Conservation (phyloP, 257 asterid genomes). For the Mentha longifolia region DNA sequence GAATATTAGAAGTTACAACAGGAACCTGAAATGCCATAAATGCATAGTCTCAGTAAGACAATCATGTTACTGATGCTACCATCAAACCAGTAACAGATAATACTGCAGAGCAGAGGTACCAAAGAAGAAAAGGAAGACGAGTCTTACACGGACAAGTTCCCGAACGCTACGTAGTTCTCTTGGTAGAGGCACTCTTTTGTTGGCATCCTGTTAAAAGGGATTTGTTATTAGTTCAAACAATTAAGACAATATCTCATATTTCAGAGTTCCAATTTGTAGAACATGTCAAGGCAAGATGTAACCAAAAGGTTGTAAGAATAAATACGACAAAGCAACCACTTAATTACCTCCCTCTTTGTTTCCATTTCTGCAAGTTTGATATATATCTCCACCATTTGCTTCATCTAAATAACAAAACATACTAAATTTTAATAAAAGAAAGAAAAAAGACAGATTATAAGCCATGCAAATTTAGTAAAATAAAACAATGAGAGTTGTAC, state of each 20-base stretch:
- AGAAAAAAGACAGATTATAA: constrained; percentile 24
- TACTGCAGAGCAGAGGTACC: background rate
- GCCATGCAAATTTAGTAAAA: constrained; percentile 20
- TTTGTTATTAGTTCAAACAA: constrained; percentile 35
- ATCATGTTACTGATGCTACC: constrained; percentile 25
- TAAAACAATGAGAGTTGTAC: constrained; percentile 47
- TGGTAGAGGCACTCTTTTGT: constrained; percentile 77
- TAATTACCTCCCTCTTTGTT: constrained; percentile 84
- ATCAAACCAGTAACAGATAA: constrained; percentile 19
- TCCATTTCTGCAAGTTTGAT: constrained; percentile 97
- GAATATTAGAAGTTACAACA: constrained; percentile 84
- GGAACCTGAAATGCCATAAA: constrained; percentile 76
- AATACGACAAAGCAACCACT: constrained; percentile 30
- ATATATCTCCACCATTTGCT: constrained; percentile 98
- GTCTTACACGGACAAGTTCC: constrained; percentile 89
- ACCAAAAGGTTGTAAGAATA: constrained; percentile 20
- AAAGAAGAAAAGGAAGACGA: constrained; percentile 30
- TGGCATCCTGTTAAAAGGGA: constrained; percentile 73
- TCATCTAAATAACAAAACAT: constrained; percentile 64
- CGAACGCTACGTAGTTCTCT: constrained; percentile 89
- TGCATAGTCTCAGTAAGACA: constrained; percentile 35
- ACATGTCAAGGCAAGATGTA: constrained; percentile 24
- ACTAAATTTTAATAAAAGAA: constrained; percentile 27
- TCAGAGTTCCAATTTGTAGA: constrained; percentile 21
- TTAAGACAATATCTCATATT: constrained; percentile 3